Conservation (phyloP, 2,329 filamentous ascomycete genomes). For the Hymenoscyphus linearis region DNA sequence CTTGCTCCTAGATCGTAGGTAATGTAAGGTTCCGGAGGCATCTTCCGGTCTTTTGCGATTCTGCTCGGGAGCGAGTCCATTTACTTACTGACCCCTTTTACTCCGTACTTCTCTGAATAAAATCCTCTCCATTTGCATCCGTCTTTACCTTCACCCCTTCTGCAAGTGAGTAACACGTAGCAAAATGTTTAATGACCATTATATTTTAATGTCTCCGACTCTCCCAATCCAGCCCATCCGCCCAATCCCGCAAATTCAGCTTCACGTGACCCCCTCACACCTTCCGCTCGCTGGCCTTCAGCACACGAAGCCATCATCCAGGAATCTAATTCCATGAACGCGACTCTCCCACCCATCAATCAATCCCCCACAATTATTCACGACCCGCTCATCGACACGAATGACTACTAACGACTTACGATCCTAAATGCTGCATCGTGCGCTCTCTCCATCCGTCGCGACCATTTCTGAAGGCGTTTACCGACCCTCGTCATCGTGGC, state of each 20-base stretch:
- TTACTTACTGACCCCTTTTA: too few relatives aligned
- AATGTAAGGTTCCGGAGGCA: background rate
- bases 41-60: background rate
- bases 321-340: background rate
- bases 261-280: background rate
- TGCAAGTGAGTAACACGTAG: background rate
- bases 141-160: background rate
- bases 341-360: conserved; percentile 1
- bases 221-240: background rate
- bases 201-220: background rate
- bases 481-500: conserved; percentile 39
- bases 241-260: background rate
- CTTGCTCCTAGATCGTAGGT: background rate
- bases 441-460: background rate
- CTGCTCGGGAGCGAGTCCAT: too few relatives aligned
- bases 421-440: conserved; percentile 4
- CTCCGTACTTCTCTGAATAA: background rate
- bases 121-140: background rate
- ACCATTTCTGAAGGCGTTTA: background rate
- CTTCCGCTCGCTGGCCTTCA: background rate
- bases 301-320: background rate
- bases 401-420: conserved; percentile 1
- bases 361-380: background rate
- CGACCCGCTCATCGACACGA: background rate
- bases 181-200: background rate